Evolutionary conservation across 495 filamentous ascomycete genomes (phyloP).

Genomic region (Podospora pseudoanserina): DNA sequence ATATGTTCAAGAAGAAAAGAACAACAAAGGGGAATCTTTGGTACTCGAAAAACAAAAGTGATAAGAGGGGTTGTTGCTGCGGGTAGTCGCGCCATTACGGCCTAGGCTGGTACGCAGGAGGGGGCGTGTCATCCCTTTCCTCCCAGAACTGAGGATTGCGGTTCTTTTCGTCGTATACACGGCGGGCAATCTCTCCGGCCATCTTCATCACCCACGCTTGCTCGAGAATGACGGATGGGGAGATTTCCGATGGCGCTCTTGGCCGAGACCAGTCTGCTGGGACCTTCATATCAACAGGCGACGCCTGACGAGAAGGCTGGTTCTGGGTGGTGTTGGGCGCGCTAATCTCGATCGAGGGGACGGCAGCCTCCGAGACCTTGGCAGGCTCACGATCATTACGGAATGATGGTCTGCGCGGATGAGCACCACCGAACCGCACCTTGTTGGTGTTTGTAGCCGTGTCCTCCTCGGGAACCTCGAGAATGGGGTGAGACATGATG

Average conservation of each 20-base stretch:
- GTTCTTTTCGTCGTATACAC: conserved; percentile 66
- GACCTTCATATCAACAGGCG: conserved; percentile 1
- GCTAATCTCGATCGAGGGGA: conserved; percentile 14
- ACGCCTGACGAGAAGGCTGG: neutral
- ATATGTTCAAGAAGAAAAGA: conserved; percentile 1
- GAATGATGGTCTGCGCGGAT: conserved; percentile 30
- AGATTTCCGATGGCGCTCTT: conserved; percentile 32
- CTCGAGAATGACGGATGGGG: conserved; percentile 63
- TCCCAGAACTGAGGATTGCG: conserved; percentile 46
- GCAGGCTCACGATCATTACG: conserved; percentile 23
- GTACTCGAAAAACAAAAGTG: neutral
- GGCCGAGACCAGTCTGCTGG: conserved; percentile 20
- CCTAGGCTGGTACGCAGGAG: conserved; percentile 58
- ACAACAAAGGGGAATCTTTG: conserved; percentile 1
- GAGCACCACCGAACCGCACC: conserved; percentile 37
- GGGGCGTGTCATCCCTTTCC: conserved; percentile 54
- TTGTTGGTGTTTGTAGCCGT: conserved; percentile 40
- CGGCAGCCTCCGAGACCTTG: conserved; percentile 18
- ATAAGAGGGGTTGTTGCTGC: neutral
- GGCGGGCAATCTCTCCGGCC: conserved; percentile 81
- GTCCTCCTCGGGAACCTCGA: conserved; percentile 57
- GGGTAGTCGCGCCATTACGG: neutral
- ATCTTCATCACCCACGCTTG: conserved; percentile 89
- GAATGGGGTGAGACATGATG: conserved; percentile 38
- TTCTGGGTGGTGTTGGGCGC: neutral